Base-by-base conservation (phyloP, 345 rosid genomes). In the Eucalyptus rudis region DNA sequence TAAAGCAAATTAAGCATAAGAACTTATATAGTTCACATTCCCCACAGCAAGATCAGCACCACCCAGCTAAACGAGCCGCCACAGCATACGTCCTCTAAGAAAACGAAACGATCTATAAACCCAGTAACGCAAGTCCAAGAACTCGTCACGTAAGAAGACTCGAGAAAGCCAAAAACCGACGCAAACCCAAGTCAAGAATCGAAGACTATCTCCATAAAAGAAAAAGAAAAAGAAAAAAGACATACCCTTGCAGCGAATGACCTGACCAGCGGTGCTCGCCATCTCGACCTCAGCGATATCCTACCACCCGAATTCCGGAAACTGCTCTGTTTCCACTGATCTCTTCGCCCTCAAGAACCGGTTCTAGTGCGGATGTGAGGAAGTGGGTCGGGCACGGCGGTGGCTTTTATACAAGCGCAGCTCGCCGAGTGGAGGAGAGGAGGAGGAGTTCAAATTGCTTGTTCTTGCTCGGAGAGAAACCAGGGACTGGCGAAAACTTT, bases 221-320 rank as follows among this genome's bases (percentile, higher is more conserved):
- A n/a, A 51, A 54, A 56, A 9, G 62, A 22, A 56, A 24, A 56
- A 56, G 29, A 40, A 22, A 24, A 56, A 56, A 24, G 62, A 76
- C 5, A 40, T 91, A 93, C 93, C 94, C 91, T 86, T 93, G 92
- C 93, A 93, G 83, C 87, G 93, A 5, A 93, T 93, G 79, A 93
- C 90, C 88, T 93, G 90, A 49, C 92, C 93, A 79, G 62, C 92
- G 14, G 91, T 92, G 90, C 86, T 89, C 40, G 90, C 56, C 93
- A 89, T 89, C 47, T 76, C 84, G 24, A 6, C 27, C 83, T 40
- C 83, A 11, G 83, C 43, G 47, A 2, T 10, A 7, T 40, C 15
- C n/a, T 62, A 5, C 68, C 4, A 10, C 84, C 13, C 84, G 15
- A 76, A 76, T 20, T 52, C 43, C 29, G 12, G n/a, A 76, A 76